Evolutionary conservation across 495 filamentous ascomycete genomes (phyloP).

Genomic region (Amphirosellinia nigrospora): DNA sequence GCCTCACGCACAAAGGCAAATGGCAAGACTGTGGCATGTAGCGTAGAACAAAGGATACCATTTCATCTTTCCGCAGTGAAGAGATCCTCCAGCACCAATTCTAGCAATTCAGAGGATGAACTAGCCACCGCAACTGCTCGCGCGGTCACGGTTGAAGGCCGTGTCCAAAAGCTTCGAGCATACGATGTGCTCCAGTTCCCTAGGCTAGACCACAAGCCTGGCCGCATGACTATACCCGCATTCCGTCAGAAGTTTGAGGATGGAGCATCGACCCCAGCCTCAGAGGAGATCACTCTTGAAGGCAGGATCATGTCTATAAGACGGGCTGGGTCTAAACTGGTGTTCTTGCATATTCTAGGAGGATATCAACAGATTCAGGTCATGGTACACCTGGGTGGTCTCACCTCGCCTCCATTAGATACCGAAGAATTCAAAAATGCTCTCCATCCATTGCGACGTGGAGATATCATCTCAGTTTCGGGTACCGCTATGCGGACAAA

Average conservation of each 20-base stretch:
- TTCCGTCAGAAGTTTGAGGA: constrained; percentile 46
- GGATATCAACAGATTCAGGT: constrained; percentile 74
- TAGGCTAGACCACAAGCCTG: constrained; percentile 37
- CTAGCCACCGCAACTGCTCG: constrained; percentile 17
- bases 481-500: constrained; percentile 74
- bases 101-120: constrained; percentile 1
- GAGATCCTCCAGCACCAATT: not conserved
- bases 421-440: constrained; percentile 39
- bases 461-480: constrained; percentile 53
- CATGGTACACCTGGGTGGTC: constrained; percentile 68
- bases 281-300: constrained; percentile 52
- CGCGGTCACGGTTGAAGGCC: constrained; percentile 23
- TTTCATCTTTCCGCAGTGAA: not conserved
- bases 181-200: constrained; percentile 50
- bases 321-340: constrained; percentile 67
- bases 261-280: constrained; percentile 34
- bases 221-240: constrained; percentile 43
- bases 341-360: constrained; percentile 81
- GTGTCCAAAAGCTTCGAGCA: constrained; percentile 37
- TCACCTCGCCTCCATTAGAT: constrained; percentile 41
- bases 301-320: constrained; percentile 54
- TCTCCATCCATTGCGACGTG: constrained; percentile 36
- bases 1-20: constrained; percentile 8
- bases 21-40: constrained; percentile 15
- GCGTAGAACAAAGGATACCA: constrained; percentile 7